phyloP scores from a whole-genome alignment of 2,329 filamentous ascomycete species.

The Fusarium setosum region DNA sequence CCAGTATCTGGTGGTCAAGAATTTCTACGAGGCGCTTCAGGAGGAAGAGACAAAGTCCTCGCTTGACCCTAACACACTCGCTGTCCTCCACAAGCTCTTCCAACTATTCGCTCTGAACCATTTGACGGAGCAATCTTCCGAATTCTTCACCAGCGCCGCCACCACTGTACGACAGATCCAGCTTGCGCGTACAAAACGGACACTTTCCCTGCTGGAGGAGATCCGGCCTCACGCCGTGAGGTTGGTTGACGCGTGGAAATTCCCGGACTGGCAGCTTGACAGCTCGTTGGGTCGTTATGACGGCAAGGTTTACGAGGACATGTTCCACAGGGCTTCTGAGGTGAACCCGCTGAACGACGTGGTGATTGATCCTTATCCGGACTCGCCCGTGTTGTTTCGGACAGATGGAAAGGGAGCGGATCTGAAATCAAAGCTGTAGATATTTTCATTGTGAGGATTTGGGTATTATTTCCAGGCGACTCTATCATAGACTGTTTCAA shows the following conservation, averaged over 20 bases:
- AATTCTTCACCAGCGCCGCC: conserved; percentile 78
- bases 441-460: no score
- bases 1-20: conserved; percentile 83
- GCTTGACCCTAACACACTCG: conserved; percentile 67
- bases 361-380: conserved; percentile 78
- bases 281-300: conserved; percentile 76
- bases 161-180: conserved; percentile 79
- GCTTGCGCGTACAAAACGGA: conserved; percentile 73
- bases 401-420: conserved; percentile 14
- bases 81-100: conserved; percentile 78
- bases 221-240: conserved; percentile 79
- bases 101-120: conserved; percentile 78
- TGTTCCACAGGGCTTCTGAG: conserved; percentile 78
- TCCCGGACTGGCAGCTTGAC: conserved; percentile 83
- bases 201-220: conserved; percentile 77
- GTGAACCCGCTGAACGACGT: conserved; percentile 79
- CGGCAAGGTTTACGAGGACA: conserved; percentile 81
- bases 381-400: conserved; percentile 45
- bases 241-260: conserved; percentile 80
- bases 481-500: no score
- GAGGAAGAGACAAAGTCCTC: conserved; percentile 61
- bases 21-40: conserved; percentile 64
- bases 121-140: conserved; percentile 73
- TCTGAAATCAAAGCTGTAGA: conserved; percentile 26
- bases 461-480: no score